Evolutionary conservation across 202 grass and related monocot species (phyloP), one percentile per base, ranked within the genome.

Genomic region (Digitaria exilis): DNA sequence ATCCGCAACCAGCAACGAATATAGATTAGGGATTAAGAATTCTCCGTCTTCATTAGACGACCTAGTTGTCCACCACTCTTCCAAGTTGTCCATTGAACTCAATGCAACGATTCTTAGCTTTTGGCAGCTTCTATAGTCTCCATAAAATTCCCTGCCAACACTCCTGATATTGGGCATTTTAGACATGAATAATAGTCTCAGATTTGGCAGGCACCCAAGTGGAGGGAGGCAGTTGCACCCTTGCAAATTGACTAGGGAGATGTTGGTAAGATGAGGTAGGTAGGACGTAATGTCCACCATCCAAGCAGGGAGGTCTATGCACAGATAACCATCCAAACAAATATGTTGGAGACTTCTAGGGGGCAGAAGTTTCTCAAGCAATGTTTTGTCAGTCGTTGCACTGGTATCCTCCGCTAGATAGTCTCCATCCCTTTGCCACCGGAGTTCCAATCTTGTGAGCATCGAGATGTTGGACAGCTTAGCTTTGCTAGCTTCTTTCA

Each of bases 1-100:
- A 21, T n/a, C 2, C 0, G 0, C 0, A 7, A 2, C 48, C 7
- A 0, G 0, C 28, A 73, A 54, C 17, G 4, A 0, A n/a, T 52
- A 46, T 21, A 73, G 14, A 73, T 73, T 52, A n/a, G 45, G 70
- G 48, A 73, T 73, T 73, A 73, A 73, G 28, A 54, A 73, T 9
- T 54, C 48, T 1, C 4, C 28, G 6, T 73, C 69, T 73, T 73
- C 48, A 34, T 1, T 51, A 32, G 46, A 73, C 6, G 70, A 73
- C 35, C 35, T 37, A 4, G 18, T 73, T n/a, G 46, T 52, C 46
- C 45, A 73, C 45, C 45, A 54, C 18, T 22, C 17, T 73, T 73
- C 70, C 70, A 73, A 32, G 29, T 54, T 73, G 9, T 7, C 46
- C 46, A 73, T 73, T 52, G 0, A 1, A 0, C 0, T 0, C 6